Percentiles rank a stretch among this genome's conserved stretches.
These are phyloP conservation scores for Corrigiola litoralis DNA, from an alignment of 179 eudicot species.

Conservation along the genomic window DNA sequence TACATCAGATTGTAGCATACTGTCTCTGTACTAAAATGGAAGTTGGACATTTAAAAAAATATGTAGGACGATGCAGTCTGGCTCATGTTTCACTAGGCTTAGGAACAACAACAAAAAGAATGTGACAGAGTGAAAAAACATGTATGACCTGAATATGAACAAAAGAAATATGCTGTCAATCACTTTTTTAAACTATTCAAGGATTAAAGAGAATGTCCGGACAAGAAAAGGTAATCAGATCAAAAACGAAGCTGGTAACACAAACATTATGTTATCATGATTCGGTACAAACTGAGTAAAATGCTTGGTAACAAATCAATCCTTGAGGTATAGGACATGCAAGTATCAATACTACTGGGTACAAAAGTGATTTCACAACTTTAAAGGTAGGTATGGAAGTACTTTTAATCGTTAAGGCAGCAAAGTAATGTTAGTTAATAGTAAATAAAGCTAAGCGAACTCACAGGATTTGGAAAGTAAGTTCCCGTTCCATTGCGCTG, in stretches of 20 bases:
- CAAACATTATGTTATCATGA: background rate
- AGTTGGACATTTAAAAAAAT: too few species aligned
- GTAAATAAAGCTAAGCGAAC: too few species aligned
- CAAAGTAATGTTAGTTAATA: too few species aligned
- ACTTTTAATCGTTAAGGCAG: background rate
- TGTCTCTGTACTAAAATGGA: too few species aligned
- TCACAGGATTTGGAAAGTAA: constrained; percentile 58
- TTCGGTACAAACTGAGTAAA: background rate
- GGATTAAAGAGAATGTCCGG: background rate
- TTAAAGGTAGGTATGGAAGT: too few species aligned
- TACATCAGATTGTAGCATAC: constrained; percentile 1
- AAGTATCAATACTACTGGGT: background rate
- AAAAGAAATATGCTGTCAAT: too few species aligned
- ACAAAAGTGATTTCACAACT: too few species aligned
- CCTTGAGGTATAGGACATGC: background rate
- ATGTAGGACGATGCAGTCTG: too few species aligned
- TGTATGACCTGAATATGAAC: background rate
- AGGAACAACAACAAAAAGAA: too few species aligned
- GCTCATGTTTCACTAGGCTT: too few species aligned
- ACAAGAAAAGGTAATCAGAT: too few species aligned
- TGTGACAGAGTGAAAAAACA: background rate
- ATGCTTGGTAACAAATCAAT: background rate
- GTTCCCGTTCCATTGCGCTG: constrained; percentile 59
- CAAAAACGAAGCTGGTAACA: background rate
- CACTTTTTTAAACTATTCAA: too few species aligned